Evolutionary conservation across 352 stramenopile genomes (phyloP).

Genomic region (Globisporangium viniferum): DNA sequence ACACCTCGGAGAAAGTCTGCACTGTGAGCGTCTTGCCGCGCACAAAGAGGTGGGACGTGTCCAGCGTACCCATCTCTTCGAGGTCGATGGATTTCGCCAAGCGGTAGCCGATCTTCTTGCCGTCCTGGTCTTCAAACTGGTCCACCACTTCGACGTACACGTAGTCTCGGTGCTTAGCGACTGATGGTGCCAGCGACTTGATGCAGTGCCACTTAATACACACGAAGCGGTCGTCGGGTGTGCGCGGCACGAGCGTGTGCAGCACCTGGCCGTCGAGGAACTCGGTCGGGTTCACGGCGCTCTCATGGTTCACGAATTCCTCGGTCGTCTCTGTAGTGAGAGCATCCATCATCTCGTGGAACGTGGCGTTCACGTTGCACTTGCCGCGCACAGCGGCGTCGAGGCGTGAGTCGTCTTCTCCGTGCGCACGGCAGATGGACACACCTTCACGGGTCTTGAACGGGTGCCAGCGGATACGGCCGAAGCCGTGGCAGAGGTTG

Average conservation of each 20-base stretch:
- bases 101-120: conserved; percentile 62
- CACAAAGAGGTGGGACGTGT: conserved; percentile 58
- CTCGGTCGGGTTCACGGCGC: conserved; percentile 58
- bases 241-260: conserved; percentile 66
- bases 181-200: conserved; percentile 66
- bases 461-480: conserved; percentile 66
- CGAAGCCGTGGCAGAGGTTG: conserved; percentile 76
- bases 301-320: conserved; percentile 67
- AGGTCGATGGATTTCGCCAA: conserved; percentile 76
- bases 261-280: conserved; percentile 80
- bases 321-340: conserved; percentile 69
- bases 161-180: conserved; percentile 78
- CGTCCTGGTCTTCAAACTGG: conserved; percentile 64
- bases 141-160: conserved; percentile 83
- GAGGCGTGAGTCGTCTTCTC: conserved; percentile 54
- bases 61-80: conserved; percentile 37
- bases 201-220: conserved; percentile 83
- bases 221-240: conserved; percentile 59
- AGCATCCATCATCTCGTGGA: conserved; percentile 74
- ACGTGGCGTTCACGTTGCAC: conserved; percentile 72
- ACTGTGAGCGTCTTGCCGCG: conserved; percentile 73
- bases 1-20: conserved; percentile 65
- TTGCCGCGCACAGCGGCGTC: conserved; percentile 69
- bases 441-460: conserved; percentile 64
- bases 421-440: conserved; percentile 62